Evolutionary conservation across 23 red algal species (phyloP).

Genomic region (Gracilaria domingensis): DNA sequence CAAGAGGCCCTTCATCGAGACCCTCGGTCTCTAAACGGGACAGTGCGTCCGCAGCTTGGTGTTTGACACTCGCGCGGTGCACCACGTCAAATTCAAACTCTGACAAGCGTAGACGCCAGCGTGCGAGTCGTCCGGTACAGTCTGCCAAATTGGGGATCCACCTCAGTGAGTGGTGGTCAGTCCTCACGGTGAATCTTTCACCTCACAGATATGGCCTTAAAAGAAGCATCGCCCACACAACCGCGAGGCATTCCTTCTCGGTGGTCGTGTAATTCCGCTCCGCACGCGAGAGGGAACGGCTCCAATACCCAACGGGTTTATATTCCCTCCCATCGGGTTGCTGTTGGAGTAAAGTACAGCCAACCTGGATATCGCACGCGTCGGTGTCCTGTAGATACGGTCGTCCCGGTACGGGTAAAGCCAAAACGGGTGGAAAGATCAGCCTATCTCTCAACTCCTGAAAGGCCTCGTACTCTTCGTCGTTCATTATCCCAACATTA

Average conservation of each 20-base stretch:
- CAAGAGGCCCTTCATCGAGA: constrained; percentile 13
- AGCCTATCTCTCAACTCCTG: constrained; percentile 31
- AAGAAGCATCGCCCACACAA: constrained; percentile 45
- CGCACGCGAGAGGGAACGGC: neutral
- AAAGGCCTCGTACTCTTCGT: constrained; percentile 48
- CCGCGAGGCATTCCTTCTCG: constrained; percentile 47
- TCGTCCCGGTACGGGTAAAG: neutral
- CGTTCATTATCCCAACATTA: constrained; percentile 16
- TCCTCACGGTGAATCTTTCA: constrained; percentile 30
- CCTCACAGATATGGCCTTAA: constrained; percentile 50
- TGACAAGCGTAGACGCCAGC: constrained; percentile 27
- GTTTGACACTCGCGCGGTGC: constrained; percentile 30
- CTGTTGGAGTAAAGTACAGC: constrained; percentile 35
- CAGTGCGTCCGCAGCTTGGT: constrained; percentile 38
- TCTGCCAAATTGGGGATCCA: constrained; percentile 40
- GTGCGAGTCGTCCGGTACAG: constrained; percentile 17
- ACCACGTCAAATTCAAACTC: constrained; percentile 46
- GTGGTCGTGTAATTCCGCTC: constrained; percentile 49
- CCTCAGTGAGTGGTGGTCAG: constrained; percentile 48
- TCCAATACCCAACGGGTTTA: constrained; percentile 53
- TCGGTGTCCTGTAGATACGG: constrained; percentile 60
- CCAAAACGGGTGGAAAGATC: constrained; percentile 17
- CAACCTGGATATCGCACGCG: constrained; percentile 34
- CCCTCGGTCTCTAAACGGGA: constrained; percentile 12
- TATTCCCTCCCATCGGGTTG: constrained; percentile 32